Conservation (phyloP, 1,284 basidiomycete genomes). For the Boletus chippewaensis region DNA sequence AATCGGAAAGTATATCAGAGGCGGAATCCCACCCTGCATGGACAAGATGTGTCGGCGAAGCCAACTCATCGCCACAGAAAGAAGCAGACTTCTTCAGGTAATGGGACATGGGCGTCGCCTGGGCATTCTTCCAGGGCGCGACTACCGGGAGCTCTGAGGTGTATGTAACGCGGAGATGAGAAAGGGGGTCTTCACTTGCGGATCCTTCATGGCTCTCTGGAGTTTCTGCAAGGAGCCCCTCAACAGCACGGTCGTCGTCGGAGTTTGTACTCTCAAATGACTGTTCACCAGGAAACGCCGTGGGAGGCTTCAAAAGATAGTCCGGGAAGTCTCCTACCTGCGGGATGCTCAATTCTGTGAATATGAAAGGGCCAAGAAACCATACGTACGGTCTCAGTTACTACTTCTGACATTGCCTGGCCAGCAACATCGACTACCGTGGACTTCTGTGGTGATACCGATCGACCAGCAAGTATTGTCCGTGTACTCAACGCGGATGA, state of each 20-base stretch:
- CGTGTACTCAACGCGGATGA: constrained; percentile 29
- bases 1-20: constrained; percentile 39
- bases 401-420: constrained; percentile 26
- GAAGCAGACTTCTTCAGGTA: constrained; percentile 36
- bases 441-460: constrained; percentile 32
- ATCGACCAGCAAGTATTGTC: constrained; percentile 31
- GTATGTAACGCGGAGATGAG: constrained; percentile 37
- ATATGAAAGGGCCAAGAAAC: constrained; percentile 30
- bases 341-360: constrained; percentile 24
- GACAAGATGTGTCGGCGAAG: constrained; percentile 42
- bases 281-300: constrained; percentile 28
- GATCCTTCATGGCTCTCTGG: constrained; percentile 26
- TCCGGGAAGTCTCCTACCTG: constrained; percentile 30
- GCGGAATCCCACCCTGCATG: constrained; percentile 56
- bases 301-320: constrained; percentile 25
- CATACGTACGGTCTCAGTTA: constrained; percentile 30
- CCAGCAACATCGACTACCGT: constrained; percentile 16
- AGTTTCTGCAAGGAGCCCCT: constrained; percentile 33
- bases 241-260: constrained; percentile 32
- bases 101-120: constrained; percentile 34
- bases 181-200: constrained; percentile 30
- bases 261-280: constrained; percentile 34
- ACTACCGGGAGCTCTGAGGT: constrained; percentile 33
- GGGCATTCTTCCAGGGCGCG: constrained; percentile 38
- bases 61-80: constrained; percentile 35